Conservation (phyloP, 352 stramenopile species). For the Blastocystis sp. region DNA sequence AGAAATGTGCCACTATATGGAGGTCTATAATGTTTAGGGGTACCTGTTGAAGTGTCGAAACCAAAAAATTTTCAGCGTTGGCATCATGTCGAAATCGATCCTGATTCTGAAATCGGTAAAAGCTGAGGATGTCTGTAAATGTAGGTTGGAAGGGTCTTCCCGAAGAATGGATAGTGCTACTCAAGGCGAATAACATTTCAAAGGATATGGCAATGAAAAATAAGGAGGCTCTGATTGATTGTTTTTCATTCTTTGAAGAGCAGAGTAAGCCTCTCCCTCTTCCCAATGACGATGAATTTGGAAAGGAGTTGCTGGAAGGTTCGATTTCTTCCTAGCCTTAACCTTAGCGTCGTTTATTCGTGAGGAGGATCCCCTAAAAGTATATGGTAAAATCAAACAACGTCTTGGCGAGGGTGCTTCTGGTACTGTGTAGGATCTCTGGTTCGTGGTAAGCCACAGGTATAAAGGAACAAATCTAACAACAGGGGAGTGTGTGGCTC, state of each 20-base stretch:
- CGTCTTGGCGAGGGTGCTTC: conserved; percentile 69
- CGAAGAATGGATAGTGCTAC: conserved; percentile 66
- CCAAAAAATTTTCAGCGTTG: conserved; percentile 66
- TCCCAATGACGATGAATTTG: conserved; percentile 60
- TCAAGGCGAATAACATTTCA: conserved; percentile 70
- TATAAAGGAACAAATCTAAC: conserved; percentile 63
- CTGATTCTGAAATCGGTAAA: conserved; percentile 32
- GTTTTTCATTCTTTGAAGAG: conserved; percentile 71
- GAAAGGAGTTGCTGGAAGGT: conserved; percentile 17
- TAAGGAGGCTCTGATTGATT: conserved; percentile 69
- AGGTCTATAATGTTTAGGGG: neutral
- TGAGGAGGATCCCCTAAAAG: conserved; percentile 61
- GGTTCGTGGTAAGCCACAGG: neutral
- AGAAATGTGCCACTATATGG: neutral
- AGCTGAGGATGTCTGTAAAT: neutral
- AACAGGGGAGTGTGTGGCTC: conserved; percentile 65
- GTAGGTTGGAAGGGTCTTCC: conserved; percentile 68
- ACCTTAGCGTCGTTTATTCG: conserved; percentile 57
- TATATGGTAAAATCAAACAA: conserved; percentile 67
- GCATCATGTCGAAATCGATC: conserved; percentile 68
- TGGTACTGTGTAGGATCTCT: conserved; percentile 68
- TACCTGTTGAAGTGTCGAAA: conserved; percentile 54
- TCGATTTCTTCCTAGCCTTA: neutral
- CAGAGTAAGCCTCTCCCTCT: neutral
- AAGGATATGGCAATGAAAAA: conserved; percentile 70